Evolutionary conservation across 371 early-diverging fungal species (phyloP).

Genomic region (Blakeslea trispora): DNA sequence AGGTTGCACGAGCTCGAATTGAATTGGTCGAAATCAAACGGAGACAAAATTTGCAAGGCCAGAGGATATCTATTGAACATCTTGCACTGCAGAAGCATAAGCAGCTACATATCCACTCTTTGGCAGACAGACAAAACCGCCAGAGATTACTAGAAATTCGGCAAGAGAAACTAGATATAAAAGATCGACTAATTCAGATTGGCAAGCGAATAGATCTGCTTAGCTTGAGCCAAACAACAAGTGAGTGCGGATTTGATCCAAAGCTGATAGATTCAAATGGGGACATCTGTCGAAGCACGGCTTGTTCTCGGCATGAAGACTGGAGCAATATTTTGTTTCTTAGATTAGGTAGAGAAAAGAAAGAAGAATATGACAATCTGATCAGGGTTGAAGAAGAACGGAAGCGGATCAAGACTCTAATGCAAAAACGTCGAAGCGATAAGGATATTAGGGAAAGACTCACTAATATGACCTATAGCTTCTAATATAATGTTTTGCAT

Average conservation of each 20-base stretch:
- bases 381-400: conserved; percentile 13
- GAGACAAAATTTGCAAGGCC: conserved; percentile 9
- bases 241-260: conserved; percentile 56
- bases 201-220: conserved; percentile 3
- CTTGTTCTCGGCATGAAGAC: conserved; percentile 36
- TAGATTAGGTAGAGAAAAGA: conserved; percentile 20
- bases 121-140: conserved; percentile 33
- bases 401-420: conserved; percentile 16
- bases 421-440: conserved; percentile 29
- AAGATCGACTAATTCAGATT: not conserved
- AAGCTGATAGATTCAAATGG: conserved; percentile 44
- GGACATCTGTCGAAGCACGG: conserved; percentile 18
- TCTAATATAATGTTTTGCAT: too few species aligned
- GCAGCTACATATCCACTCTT: conserved; percentile 19
- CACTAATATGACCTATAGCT: too few species aligned
- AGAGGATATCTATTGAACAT: too few species aligned
- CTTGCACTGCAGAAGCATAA: too few species aligned
- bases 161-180: conserved; percentile 15
- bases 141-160: conserved; percentile 17
- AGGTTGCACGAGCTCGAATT: conserved; percentile 43
- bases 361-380: conserved; percentile 7
- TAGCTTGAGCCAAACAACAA: conserved; percentile 23
- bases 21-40: conserved; percentile 39
- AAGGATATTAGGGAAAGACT: too few species aligned
- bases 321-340: conserved; percentile 37